Evolutionary conservation across 164 flowering plant species (phyloP).

Genomic region (Tetracentron sinense): DNA sequence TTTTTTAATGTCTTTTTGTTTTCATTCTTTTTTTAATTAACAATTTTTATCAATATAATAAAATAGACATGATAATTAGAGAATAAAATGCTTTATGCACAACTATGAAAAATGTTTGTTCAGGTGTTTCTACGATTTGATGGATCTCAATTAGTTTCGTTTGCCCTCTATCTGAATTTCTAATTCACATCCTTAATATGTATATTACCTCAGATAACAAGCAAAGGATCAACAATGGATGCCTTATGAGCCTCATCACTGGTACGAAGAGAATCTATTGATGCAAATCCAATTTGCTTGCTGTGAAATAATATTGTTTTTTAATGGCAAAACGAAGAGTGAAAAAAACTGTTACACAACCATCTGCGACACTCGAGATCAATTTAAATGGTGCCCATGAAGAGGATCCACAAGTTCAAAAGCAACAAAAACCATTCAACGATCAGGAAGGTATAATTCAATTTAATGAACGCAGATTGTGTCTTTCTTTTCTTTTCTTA

Average conservation of each 20-base stretch:
- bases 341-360: constrained; percentile 3
- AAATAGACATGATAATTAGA: no score
- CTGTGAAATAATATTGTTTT: no score
- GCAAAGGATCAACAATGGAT: background rate
- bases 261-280: constrained; percentile 2
- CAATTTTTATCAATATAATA: no score
- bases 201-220: background rate
- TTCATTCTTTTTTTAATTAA: no score
- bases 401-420: constrained; percentile 2
- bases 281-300: background rate
- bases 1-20: no score
- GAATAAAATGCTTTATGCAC: no score
- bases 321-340: constrained; percentile 17
- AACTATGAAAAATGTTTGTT: no score
- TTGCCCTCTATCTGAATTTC: background rate
- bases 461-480: background rate
- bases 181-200: background rate
- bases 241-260: background rate
- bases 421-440: background rate
- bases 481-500: no score
- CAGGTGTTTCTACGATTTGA: no score
- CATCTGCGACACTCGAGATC: background rate
- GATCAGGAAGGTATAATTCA: constrained; percentile 15
- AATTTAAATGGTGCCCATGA: background rate
- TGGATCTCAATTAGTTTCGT: background rate